Base-by-base conservation (phyloP, 2,329 filamentous ascomycete genomes). In the Teratosphaeria nubilosa region DNA sequence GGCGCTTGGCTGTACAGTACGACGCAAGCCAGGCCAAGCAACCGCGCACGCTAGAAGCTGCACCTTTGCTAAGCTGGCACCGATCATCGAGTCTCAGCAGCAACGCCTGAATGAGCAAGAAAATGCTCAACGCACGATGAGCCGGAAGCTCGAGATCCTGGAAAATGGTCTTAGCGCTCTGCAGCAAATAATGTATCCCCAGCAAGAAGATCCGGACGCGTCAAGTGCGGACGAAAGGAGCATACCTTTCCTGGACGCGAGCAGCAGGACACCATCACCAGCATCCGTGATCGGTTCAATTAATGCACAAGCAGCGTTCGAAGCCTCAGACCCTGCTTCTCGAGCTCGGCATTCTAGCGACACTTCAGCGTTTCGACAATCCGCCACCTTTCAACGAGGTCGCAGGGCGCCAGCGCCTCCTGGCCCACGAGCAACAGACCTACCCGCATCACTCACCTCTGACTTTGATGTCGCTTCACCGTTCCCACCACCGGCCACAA, bases 61-160 rank as follows among this genome's bases (percentile, higher is more conserved):
- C 61, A 69, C 73, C 3, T 75, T 79, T 64, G 77, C 77, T 9
- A 75, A 69, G 55, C 75, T 80, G 66, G 72, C 74, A 3, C 77
- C 77, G 0, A 69, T 75, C 32, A 70, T 79, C 57, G 66, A 70
- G 34, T 69, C 72, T 24, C 75, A 79, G 61, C 71, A 75, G 56
- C 68, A 74, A 54, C 70, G 73, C 14, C 68, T 77, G 56, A 74
- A 76, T 55, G 71, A 75, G 58, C 74, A 74, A 56, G 76, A 78
- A 60, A 70, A 73, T 22, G 67, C 68, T 27, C 71, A 78, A 55
- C 74, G 74, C 56, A 69, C 74, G 22, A 66, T 79, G 62, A 68
- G 65, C 20, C 71, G 75, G 54, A 78, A 76, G 62, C 63, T 78
- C 9, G 72, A 75, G 55, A 71, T 77, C 37, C 69, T 79, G 11